Evolutionary conservation across 176 grass and related monocot genomes (phyloP).

Genomic region (Musa beccarii): DNA sequence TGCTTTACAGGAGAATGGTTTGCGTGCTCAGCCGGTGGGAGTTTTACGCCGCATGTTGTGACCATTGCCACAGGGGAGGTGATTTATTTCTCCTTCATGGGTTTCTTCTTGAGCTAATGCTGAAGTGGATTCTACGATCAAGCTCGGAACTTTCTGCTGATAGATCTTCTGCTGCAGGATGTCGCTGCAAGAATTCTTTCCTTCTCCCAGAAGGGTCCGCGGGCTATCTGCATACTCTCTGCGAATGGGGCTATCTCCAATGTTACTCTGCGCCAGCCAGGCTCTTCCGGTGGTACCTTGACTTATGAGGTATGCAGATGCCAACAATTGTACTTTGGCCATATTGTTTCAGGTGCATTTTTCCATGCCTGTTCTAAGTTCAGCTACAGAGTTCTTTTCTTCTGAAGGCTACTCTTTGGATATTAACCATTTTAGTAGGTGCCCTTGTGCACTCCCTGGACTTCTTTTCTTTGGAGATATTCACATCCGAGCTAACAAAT

Average conservation of each 20-base stretch:
- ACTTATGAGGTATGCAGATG: constrained; percentile 54
- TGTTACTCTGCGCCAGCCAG: constrained; percentile 48
- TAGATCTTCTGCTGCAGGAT: constrained; percentile 42
- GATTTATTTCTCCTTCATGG: not conserved
- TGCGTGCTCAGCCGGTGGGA: constrained; percentile 77
- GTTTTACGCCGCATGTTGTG: constrained; percentile 88
- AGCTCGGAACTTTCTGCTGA: not conserved
- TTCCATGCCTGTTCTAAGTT: not conserved
- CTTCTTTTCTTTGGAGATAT: too few species aligned
- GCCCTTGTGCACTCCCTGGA: too few species aligned
- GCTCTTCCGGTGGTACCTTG: constrained; percentile 56
- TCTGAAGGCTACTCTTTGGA: too few species aligned
- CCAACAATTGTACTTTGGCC: not conserved
- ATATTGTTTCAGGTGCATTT: too few species aligned
- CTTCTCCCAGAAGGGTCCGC: constrained; percentile 80
- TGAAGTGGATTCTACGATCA: not conserved
- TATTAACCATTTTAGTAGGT: too few species aligned
- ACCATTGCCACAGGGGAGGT: constrained; percentile 77
- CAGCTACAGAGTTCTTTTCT: too few species aligned
- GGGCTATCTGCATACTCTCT: constrained; percentile 66
- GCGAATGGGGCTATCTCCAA: constrained; percentile 73
- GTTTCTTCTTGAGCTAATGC: not conserved
- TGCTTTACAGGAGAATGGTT: constrained; percentile 74
- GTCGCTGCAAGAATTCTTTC: constrained; percentile 74
- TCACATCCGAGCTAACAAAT: too few species aligned